Evolutionary conservation across 1,139 yeast species (phyloP).

Genomic region (Sugiyamaella sp.): DNA sequence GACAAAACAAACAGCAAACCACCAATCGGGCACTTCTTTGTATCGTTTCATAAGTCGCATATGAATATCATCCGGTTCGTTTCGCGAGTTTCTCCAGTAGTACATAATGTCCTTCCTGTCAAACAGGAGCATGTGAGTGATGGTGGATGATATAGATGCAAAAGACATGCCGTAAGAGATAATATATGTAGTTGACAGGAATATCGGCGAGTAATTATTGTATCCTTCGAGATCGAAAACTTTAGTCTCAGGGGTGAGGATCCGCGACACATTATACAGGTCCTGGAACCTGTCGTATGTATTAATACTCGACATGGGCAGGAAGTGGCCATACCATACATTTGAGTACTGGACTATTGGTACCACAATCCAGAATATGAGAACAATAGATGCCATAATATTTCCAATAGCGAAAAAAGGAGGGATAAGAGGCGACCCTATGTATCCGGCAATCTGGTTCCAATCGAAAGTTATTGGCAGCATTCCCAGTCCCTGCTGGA

Average conservation of each 20-base stretch:
- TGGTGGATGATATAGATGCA: constrained; percentile 63
- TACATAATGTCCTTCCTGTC: constrained; percentile 57
- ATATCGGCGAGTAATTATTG: constrained; percentile 59
- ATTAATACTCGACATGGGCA: constrained; percentile 52
- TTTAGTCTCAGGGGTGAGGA: constrained; percentile 34
- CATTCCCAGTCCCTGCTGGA: constrained; percentile 61
- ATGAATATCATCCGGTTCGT: constrained; percentile 61
- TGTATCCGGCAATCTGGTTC: constrained; percentile 58
- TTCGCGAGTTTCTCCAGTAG: constrained; percentile 50
- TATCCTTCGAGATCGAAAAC: constrained; percentile 54
- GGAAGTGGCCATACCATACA: constrained; percentile 53
- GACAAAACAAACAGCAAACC: constrained; percentile 55
- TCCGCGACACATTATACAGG: constrained; percentile 49
- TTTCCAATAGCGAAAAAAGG: constrained; percentile 63
- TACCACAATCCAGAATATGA: constrained; percentile 50
- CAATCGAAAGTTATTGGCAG: constrained; percentile 64
- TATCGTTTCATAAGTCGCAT: constrained; percentile 62
- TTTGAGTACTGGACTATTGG: constrained; percentile 56
- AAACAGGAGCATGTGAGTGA: constrained; percentile 57
- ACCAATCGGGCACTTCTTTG: constrained; percentile 68
- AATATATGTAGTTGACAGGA: constrained; percentile 64
- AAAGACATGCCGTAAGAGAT: constrained; percentile 64
- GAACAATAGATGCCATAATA: constrained; percentile 50
- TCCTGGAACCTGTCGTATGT: constrained; percentile 52
- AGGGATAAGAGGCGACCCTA: constrained; percentile 68